Evolutionary conservation across 306 rosid genomes (phyloP).

Genomic region (Castanea crenata): DNA sequence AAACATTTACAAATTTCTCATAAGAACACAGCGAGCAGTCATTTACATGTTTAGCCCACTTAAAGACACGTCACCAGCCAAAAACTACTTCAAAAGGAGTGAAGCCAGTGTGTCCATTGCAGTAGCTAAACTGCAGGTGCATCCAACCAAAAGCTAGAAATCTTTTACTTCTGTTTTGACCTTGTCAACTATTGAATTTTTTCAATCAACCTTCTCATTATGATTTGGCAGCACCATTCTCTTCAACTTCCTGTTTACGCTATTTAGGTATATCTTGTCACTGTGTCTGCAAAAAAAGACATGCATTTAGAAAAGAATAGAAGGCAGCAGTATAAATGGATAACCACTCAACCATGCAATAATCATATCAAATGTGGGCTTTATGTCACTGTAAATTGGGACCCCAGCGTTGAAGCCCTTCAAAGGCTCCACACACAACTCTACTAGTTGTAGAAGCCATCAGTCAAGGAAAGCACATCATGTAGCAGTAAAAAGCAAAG

Average conservation of each 20-base stretch:
- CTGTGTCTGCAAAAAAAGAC: conserved; percentile 23
- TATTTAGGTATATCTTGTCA: conserved; percentile 3
- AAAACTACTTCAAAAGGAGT: background rate
- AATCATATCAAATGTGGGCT: background rate
- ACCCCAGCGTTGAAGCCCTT: background rate
- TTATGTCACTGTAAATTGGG: background rate
- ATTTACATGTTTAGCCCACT: conserved; percentile 20
- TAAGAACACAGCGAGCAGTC: conserved; percentile 6
- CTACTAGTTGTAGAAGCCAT: background rate
- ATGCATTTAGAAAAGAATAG: background rate
- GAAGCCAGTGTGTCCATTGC: background rate
- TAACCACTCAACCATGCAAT: background rate
- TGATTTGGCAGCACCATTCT: background rate
- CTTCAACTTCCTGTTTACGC: conserved; percentile 18
- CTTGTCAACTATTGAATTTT: background rate
- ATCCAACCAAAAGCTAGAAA: background rate
- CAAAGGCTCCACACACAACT: background rate
- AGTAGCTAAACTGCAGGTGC: background rate
- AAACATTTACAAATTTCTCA: conserved; percentile 18
- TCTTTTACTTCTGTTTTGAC: conserved; percentile 10
- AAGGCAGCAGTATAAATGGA: background rate
- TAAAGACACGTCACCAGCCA: conserved; percentile 4
- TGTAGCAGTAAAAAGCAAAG: background rate
- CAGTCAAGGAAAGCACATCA: background rate
- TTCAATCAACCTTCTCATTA: background rate